phyloP scores from a whole-genome alignment of 805 yeast species.

The Saccharomycopsis javanensis region DNA sequence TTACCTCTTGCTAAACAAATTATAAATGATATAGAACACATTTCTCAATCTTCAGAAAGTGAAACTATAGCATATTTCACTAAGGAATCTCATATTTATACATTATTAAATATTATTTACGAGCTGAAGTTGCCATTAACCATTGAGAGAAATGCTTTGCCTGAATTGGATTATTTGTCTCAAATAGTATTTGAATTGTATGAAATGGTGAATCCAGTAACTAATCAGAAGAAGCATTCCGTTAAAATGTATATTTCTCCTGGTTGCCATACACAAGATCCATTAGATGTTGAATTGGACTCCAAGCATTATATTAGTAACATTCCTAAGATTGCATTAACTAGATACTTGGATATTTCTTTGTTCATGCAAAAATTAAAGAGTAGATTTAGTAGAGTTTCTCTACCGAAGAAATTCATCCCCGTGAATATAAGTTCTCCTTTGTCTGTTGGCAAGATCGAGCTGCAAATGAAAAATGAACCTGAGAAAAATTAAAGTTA shows the following conservation, averaged over 20 bases:
- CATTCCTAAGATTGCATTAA: constrained; percentile 80
- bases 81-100: constrained; percentile 93
- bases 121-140: constrained; percentile 93
- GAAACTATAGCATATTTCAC: constrained; percentile 88
- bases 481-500: background rate
- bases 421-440: constrained; percentile 84
- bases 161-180: constrained; percentile 90
- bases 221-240: constrained; percentile 64
- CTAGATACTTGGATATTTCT: constrained; percentile 89
- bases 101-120: constrained; percentile 79
- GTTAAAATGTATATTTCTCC: constrained; percentile 89
- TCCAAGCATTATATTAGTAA: constrained; percentile 95
- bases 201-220: constrained; percentile 53
- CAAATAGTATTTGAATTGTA: constrained; percentile 91
- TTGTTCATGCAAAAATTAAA: constrained; percentile 72
- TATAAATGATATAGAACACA: constrained; percentile 65
- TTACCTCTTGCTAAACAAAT: constrained; percentile 89
- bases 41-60: constrained; percentile 71
- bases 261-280: constrained; percentile 97
- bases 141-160: constrained; percentile 88
- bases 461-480: background rate
- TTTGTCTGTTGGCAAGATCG: constrained; percentile 18
- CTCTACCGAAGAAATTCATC: constrained; percentile 81
- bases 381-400: constrained; percentile 76
- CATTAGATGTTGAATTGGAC: constrained; percentile 92